phyloP scores from a whole-genome alignment of 2,329 filamentous ascomycete species.

The Simplicillium aogashimaense region DNA sequence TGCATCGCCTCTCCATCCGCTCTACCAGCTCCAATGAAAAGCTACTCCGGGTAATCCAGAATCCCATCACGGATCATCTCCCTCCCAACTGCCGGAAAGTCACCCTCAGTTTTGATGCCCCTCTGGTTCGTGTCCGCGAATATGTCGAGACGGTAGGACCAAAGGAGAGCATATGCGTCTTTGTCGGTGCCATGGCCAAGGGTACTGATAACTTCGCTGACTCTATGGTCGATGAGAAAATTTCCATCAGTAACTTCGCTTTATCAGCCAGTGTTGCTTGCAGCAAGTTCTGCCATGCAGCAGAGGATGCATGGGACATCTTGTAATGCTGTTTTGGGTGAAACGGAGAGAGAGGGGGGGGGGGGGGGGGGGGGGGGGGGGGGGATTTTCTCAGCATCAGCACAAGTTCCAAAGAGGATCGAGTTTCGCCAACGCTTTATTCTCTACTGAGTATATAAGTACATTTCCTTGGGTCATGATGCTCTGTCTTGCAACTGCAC shows the following conservation, averaged over 20 bases:
- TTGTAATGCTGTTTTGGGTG: constrained; percentile 43
- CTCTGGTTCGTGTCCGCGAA: constrained; percentile 77
- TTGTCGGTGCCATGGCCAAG: constrained; percentile 98
- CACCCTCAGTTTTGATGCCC: constrained; percentile 87
- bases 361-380: too few species aligned
- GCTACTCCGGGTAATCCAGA: constrained; percentile 92
- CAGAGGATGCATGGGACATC: constrained; percentile 92
- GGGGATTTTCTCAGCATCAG: too few species aligned
- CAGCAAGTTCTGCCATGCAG: constrained; percentile 98
- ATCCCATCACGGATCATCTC: constrained; percentile 93
- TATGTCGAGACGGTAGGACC: constrained; percentile 72
- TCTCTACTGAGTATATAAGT: too few species aligned
- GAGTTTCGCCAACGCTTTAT: too few species aligned
- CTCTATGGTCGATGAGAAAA: constrained; percentile 88
- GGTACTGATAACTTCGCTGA: constrained; percentile 94
- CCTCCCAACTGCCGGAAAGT: constrained; percentile 97
- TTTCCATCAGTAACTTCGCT: constrained; percentile 97
- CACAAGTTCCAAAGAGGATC: too few species aligned
- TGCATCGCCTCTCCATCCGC: constrained; percentile 90
- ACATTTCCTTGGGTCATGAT: too few species aligned
- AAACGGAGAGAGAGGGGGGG: too few species aligned
- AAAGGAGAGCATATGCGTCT: constrained; percentile 93
- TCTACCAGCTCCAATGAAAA: constrained; percentile 97
- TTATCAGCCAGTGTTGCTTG: constrained; percentile 95
- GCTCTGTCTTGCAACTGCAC: too few species aligned